Conservation (phyloP, 202 grass and related monocot species). For the Cymbopogon flexuosus region DNA sequence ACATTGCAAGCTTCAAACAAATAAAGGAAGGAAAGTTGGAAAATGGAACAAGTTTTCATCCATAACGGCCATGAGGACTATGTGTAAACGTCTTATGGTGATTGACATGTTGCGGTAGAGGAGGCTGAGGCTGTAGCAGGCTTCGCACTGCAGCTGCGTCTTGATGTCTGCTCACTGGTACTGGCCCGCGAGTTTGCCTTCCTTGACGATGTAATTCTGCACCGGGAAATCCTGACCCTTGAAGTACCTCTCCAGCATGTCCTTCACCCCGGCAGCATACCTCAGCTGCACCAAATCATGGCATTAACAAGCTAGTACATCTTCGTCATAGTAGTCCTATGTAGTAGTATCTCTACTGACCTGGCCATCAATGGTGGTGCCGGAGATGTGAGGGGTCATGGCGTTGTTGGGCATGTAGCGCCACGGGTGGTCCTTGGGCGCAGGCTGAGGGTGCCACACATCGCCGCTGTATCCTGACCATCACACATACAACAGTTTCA, state of each 20-base stretch:
- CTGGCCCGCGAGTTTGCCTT: constrained; percentile 63
- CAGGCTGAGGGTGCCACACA: constrained; percentile 68
- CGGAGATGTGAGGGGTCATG: constrained; percentile 76
- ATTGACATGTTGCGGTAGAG: neutral
- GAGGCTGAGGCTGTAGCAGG: neutral
- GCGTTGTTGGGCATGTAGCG: constrained; percentile 80
- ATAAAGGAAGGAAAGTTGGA: neutral
- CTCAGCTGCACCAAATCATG: constrained; percentile 42
- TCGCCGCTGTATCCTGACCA: constrained; percentile 61
- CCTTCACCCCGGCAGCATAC: constrained; percentile 63
- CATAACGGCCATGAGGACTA: neutral
- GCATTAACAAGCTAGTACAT: neutral
- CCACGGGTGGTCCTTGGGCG: constrained; percentile 83
- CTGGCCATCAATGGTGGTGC: constrained; percentile 75
- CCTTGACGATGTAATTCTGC: constrained; percentile 85
- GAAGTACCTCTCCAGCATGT: constrained; percentile 83
- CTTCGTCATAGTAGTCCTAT: neutral
- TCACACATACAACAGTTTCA: neutral
- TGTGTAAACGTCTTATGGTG: neutral
- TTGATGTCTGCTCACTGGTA: constrained; percentile 35
- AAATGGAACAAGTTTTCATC: neutral
- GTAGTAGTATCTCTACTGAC: neutral
- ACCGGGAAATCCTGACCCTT: constrained; percentile 66
- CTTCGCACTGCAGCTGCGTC: neutral
- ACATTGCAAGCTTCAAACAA: neutral